Evolutionary conservation across 495 filamentous ascomycete genomes (phyloP).

Genomic region (Penicillium fimorum): DNA sequence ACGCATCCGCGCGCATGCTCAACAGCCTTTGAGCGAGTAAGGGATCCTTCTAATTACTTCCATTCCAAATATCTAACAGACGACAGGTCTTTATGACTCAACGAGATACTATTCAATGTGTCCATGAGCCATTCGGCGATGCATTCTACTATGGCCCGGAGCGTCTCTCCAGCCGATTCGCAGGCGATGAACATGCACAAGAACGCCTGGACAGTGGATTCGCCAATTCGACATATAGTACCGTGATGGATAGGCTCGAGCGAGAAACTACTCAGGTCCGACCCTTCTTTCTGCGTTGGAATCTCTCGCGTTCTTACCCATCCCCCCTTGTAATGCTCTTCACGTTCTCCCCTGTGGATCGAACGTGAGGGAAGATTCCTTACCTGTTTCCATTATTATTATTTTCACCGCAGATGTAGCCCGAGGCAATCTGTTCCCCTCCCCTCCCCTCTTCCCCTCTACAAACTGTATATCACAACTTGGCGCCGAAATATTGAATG

Average conservation of each 20-base stretch:
- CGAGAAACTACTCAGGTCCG: conserved; percentile 64
- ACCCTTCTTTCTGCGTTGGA: conserved; percentile 29
- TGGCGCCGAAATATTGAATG: not conserved
- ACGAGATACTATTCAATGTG: conserved; percentile 69
- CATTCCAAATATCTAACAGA: conserved; percentile 2
- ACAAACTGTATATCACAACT: not conserved
- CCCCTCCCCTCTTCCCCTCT: not conserved
- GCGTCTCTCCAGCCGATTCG: conserved; percentile 72
- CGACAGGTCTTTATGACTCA: conserved; percentile 92
- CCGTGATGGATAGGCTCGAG: conserved; percentile 70
- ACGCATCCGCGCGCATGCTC: conserved; percentile 94
- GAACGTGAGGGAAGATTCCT: conserved; percentile 10
- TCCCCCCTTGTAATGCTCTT: not conserved
- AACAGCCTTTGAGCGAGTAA: conserved; percentile 91
- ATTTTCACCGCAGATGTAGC: not conserved
- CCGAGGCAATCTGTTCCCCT: not conserved
- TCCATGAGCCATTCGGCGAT: conserved; percentile 96
- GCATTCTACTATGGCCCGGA: conserved; percentile 95
- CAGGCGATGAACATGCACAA: conserved; percentile 69
- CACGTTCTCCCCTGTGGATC: conserved; percentile 15
- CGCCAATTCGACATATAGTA: conserved; percentile 68
- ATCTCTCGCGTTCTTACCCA: conserved; percentile 15
- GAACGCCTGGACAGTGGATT: conserved; percentile 72
- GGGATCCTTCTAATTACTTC: conserved; percentile 16
- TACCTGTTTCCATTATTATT: not conserved